These are phyloP conservation scores for Camellia sinensis DNA, from an alignment of 148 eudicot species.

Conservation along the genomic window DNA sequence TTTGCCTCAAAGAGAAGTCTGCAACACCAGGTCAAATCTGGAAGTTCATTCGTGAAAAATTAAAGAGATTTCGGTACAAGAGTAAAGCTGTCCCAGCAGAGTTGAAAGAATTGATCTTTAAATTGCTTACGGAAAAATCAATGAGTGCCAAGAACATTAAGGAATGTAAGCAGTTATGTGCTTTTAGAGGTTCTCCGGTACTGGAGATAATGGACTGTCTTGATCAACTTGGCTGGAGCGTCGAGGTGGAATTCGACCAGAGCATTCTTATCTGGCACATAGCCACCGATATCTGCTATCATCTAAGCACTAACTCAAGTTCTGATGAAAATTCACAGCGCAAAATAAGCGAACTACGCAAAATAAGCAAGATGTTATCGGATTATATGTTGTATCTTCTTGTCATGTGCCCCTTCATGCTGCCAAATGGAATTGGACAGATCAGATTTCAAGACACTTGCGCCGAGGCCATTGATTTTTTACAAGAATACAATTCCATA, in stretches of 20 bases:
- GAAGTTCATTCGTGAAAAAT: neutral
- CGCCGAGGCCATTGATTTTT: slow-evolving; percentile 18
- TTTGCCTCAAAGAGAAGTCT: slow-evolving; percentile 16
- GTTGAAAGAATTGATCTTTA: neutral
- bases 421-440: slow-evolving; percentile 29
- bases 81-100: neutral
- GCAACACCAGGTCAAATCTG: neutral
- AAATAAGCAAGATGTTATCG: slow-evolving; percentile 20
- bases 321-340: neutral
- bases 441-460: slow-evolving; percentile 29
- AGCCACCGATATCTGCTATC: slow-evolving; percentile 25
- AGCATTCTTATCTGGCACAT: slow-evolving; percentile 34
- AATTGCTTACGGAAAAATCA: slow-evolving; percentile 8
- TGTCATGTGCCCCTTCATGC: slow-evolving; percentile 14
- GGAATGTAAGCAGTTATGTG: slow-evolving; percentile 7
- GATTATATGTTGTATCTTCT: slow-evolving; percentile 28
- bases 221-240: slow-evolving; percentile 1
- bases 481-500: slow-evolving; percentile 16
- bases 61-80: neutral
- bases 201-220: neutral
- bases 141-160: neutral
- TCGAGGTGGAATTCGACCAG: slow-evolving; percentile 24
- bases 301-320: neutral
- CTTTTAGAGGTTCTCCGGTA: slow-evolving; percentile 11
- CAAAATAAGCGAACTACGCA: too few relatives aligned